A percentile compares a stretch with the other conserved stretches of the same genome.
Evolutionary conservation across 148 eudicot genomes (phyloP).

Genomic region (Camellia japonica): DNA sequence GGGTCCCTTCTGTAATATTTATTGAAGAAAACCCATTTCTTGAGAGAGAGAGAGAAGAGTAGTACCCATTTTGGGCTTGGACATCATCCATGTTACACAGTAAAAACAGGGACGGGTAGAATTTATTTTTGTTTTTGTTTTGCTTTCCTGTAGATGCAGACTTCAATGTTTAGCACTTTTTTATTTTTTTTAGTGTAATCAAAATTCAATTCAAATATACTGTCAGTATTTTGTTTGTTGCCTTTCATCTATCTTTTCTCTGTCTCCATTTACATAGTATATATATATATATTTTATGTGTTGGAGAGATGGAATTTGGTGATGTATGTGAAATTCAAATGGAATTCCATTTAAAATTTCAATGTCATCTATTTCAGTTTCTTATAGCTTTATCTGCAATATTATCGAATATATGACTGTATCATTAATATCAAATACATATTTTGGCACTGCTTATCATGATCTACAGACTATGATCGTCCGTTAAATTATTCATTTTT

Average conservation of each 20-base stretch:
- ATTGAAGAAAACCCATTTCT: background rate
- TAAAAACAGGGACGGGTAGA: background rate
- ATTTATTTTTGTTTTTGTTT: background rate
- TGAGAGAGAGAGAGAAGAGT: background rate
- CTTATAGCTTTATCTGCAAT: background rate
- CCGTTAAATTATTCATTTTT: too few relatives aligned
- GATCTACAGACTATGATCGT: too few relatives aligned
- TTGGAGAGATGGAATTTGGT: background rate
- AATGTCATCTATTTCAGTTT: background rate
- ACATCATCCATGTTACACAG: background rate
- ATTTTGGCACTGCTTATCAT: too few relatives aligned
- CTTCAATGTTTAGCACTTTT: background rate
- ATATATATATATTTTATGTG: background rate
- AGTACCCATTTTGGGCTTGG: slow-evolving; percentile 11
- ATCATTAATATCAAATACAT: too few relatives aligned
- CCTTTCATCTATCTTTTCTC: background rate
- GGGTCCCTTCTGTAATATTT: background rate
- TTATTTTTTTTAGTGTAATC: background rate
- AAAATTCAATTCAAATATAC: background rate
- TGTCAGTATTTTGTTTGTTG: background rate
- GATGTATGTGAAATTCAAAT: background rate
- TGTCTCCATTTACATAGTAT: too few relatives aligned
- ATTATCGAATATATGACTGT: too few relatives aligned
- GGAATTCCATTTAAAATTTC: slow-evolving; percentile 3
- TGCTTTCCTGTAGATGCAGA: background rate